A percentile compares a stretch with the other conserved stretches of the same genome.
Conservation (phyloP, 169 alveolate genomes). For the Eimeria acervulina region DNA sequence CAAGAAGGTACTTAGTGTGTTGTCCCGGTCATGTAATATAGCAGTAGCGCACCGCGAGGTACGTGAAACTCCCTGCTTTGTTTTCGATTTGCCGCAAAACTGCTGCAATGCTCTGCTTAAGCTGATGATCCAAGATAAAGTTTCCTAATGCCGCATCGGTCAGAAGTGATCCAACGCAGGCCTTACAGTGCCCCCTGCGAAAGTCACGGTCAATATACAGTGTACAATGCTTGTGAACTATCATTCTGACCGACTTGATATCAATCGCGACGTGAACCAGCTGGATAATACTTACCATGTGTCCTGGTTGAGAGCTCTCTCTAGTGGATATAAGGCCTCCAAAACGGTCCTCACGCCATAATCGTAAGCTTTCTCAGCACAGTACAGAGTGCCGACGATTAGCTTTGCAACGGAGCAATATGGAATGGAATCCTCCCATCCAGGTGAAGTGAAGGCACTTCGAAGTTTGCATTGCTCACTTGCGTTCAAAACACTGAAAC, state of each 20-base stretch:
- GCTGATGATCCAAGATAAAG: conserved; percentile 33
- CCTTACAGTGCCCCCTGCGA: conserved; percentile 50
- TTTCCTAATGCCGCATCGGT: conserved; percentile 59
- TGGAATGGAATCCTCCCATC: not conserved
- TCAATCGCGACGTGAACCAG: not conserved
- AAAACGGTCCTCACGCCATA: conserved; percentile 62
- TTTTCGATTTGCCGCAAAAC: conserved; percentile 39
- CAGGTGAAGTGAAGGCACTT: not conserved
- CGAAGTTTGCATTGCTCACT: not conserved
- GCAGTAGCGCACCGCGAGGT: not conserved
- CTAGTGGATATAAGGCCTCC: conserved; percentile 59
- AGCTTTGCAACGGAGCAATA: conserved; percentile 65
- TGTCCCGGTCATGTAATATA: not conserved
- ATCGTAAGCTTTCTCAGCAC: conserved; percentile 71
- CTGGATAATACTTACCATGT: conserved; percentile 63
- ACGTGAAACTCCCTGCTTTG: not conserved
- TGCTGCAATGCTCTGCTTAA: not conserved
- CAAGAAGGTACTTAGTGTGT: not conserved
- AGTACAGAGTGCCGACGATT: conserved; percentile 78
- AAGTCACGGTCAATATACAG: not conserved
- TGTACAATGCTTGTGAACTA: not conserved
- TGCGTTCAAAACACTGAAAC: conserved; percentile 44
- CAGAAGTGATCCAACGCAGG: conserved; percentile 52
- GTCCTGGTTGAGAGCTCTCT: conserved; percentile 9
- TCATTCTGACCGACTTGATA: not conserved